A percentile compares a stretch with the other conserved stretches of the same genome.
phyloP scores from a whole-genome alignment of 208 protist species.

The Wallacemonas sp. region DNA sequence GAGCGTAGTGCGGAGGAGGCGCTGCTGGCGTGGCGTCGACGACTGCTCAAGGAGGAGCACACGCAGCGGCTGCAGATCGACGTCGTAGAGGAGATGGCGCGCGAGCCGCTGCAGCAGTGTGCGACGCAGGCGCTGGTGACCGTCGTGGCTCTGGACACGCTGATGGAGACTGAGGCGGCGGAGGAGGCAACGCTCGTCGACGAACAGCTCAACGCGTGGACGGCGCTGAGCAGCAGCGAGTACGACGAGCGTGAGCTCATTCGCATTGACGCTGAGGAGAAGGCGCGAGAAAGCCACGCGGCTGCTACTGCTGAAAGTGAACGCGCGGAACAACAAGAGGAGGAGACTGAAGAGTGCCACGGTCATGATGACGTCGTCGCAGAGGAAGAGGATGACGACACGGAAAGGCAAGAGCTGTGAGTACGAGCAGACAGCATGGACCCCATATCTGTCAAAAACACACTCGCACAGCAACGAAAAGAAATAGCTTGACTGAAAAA shows the following conservation, averaged over 20 bases:
- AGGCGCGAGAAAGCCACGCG: background rate
- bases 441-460: too few relatives aligned
- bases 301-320: background rate
- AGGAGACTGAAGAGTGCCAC: too few relatives aligned
- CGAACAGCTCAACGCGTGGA: background rate
- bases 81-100: constrained; percentile 18
- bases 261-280: constrained; percentile 5
- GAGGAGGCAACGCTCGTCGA: background rate
- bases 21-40: background rate
- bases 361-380: too few relatives aligned
- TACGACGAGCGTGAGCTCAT: constrained; percentile 7
- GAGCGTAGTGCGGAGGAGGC: background rate
- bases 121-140: background rate
- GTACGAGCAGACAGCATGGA: too few relatives aligned
- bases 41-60: constrained; percentile 35
- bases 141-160: background rate
- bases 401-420: too few relatives aligned
- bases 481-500: background rate
- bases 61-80: constrained; percentile 15
- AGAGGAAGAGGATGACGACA: too few relatives aligned
- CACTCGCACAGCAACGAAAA: background rate
- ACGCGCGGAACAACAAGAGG: too few relatives aligned
- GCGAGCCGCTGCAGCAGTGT: constrained; percentile 20
- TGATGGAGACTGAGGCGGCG: background rate
- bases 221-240: constrained; percentile 2